These are phyloP conservation scores for Malania oleifera DNA, from an alignment of 164 flowering plant genomes.

Conservation along the genomic window DNA sequence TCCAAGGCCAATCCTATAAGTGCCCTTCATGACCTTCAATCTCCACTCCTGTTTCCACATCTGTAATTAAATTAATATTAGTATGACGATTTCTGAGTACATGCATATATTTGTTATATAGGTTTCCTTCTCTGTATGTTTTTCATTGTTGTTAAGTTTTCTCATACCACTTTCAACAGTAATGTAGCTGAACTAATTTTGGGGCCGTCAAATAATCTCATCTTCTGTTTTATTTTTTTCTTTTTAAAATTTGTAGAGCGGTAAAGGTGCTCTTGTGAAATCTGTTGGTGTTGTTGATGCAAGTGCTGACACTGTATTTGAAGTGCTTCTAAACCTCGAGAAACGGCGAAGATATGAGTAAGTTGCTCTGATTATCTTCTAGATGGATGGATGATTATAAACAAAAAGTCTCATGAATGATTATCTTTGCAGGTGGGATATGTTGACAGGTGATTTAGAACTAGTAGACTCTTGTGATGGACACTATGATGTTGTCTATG, in stretches of 20 bases:
- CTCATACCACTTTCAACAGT: background rate
- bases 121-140: background rate
- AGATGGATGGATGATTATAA: slow-evolving; percentile 12
- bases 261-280: slow-evolving; percentile 68
- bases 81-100: background rate
- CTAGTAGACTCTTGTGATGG: slow-evolving; percentile 73
- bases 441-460: slow-evolving; percentile 77
- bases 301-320: slow-evolving; percentile 78
- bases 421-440: slow-evolving; percentile 83
- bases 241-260: slow-evolving; percentile 36
- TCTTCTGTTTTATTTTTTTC: background rate
- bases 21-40: too few species aligned
- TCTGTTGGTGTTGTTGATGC: slow-evolving; percentile 87
- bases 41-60: too few species aligned
- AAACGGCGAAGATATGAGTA: slow-evolving; percentile 80
- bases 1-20: too few species aligned
- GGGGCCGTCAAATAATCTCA: background rate
- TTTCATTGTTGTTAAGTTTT: background rate
- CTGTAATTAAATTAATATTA: background rate
- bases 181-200: background rate
- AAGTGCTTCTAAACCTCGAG: slow-evolving; percentile 63
- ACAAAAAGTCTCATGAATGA: slow-evolving; percentile 19
- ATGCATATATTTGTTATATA: background rate
- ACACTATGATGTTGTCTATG: slow-evolving; percentile 80
- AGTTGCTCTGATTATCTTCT: slow-evolving; percentile 21